A percentile compares a stretch with the other conserved stretches of the same genome.
phyloP scores from a whole-genome alignment of 495 filamentous ascomycete species.

The Penicillium pancosmium region DNA sequence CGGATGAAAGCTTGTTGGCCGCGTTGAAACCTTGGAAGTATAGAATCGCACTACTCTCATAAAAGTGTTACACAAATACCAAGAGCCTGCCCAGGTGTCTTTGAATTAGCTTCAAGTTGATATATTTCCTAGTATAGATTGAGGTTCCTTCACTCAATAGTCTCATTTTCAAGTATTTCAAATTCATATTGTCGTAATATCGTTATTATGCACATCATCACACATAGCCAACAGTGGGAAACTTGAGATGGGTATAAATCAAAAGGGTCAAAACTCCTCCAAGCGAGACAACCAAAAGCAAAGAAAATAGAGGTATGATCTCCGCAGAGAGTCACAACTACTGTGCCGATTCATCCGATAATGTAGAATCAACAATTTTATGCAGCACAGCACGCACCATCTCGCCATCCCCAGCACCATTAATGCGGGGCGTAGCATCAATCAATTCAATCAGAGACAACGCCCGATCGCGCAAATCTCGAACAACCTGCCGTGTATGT shows the following conservation, averaged over 20 bases:
- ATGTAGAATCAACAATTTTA: slow-evolving; percentile 47
- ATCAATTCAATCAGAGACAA: slow-evolving; percentile 66
- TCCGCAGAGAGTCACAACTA: neutral
- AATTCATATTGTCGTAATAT: slow-evolving; percentile 1
- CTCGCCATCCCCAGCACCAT: slow-evolving; percentile 36
- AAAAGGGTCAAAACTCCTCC: neutral
- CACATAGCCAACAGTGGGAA: neutral
- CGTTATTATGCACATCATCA: neutral
- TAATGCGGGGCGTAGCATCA: slow-evolving; percentile 50
- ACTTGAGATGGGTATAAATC: slow-evolving; percentile 13
- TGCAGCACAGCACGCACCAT: slow-evolving; percentile 49
- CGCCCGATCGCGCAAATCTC: slow-evolving; percentile 67
- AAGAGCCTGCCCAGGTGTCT: too few species aligned
- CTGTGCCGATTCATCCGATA: slow-evolving; percentile 29
- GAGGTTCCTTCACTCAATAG: neutral
- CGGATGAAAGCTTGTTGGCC: too few species aligned
- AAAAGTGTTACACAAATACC: too few species aligned
- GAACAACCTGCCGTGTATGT: slow-evolving; percentile 74
- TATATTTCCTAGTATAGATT: too few species aligned
- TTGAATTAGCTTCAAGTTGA: too few species aligned
- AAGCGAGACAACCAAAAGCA: neutral
- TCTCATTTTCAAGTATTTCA: neutral
- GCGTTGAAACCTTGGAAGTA: too few species aligned
- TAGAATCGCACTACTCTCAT: too few species aligned
- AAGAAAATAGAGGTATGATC: neutral